phyloP scores from a whole-genome alignment of 805 yeast species.

The Nakazawaea wyomingensis region DNA sequence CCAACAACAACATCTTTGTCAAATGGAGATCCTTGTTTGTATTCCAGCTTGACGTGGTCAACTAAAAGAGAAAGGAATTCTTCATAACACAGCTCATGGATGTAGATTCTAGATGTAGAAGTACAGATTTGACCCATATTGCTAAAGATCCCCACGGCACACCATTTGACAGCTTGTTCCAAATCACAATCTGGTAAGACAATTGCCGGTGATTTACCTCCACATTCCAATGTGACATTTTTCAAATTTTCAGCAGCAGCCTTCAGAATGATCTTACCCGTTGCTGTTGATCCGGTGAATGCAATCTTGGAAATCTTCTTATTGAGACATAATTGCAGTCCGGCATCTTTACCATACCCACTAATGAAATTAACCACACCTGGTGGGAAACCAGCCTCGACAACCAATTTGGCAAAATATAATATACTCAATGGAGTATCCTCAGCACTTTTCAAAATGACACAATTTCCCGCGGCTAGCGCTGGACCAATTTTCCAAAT shows the following conservation, averaged over 20 bases:
- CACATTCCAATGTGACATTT: slow-evolving; percentile 56
- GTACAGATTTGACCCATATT: slow-evolving; percentile 45
- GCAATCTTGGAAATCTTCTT: slow-evolving; percentile 66
- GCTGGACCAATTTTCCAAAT: slow-evolving; percentile 79
- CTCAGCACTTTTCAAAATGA: slow-evolving; percentile 69
- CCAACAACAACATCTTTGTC: slow-evolving; percentile 63
- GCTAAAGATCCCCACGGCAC: slow-evolving; percentile 39
- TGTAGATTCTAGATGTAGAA: slow-evolving; percentile 41
- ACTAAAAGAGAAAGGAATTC: slow-evolving; percentile 33
- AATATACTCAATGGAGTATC: slow-evolving; percentile 71
- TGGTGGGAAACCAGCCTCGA: slow-evolving; percentile 68
- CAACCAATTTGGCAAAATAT: slow-evolving; percentile 53
- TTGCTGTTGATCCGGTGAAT: slow-evolving; percentile 75
- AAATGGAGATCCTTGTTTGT: slow-evolving; percentile 66
- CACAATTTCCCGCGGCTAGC: slow-evolving; percentile 67
- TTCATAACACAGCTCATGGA: slow-evolving; percentile 39
- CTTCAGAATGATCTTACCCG: slow-evolving; percentile 66
- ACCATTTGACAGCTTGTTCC: slow-evolving; percentile 48
- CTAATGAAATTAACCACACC: slow-evolving; percentile 73
- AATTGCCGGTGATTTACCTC: slow-evolving; percentile 54
- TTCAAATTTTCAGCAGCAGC: slow-evolving; percentile 56
- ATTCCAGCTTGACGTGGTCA: slow-evolving; percentile 30
- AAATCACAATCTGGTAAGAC: slow-evolving; percentile 48
- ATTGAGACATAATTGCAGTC: slow-evolving; percentile 61
- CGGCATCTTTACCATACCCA: slow-evolving; percentile 68